phyloP scores from a whole-genome alignment of 108 stramenopile species.

The Asterionellopsis glacialis region DNA sequence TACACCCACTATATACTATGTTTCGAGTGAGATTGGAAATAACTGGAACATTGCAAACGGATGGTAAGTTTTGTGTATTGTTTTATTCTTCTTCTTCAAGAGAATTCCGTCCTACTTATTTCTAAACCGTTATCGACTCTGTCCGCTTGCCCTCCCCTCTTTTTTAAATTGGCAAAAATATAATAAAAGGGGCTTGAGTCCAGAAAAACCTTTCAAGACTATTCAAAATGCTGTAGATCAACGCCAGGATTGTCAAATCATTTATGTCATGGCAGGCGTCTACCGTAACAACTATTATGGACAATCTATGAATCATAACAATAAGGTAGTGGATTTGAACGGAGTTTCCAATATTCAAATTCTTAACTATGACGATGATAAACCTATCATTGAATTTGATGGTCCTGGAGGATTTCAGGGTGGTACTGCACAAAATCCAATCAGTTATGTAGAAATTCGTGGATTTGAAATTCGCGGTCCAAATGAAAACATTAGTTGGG shows the following conservation, averaged over 20 bases:
- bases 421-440: background rate
- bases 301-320: constrained; percentile 8
- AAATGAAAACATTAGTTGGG: constrained; percentile 10
- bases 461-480: constrained; percentile 11
- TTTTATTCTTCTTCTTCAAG: no score
- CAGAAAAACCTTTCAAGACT: constrained; percentile 10
- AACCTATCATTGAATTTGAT: constrained; percentile 5
- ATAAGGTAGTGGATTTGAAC: constrained; percentile 5
- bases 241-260: background rate
- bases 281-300: constrained; percentile 6
- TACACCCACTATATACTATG: no score
- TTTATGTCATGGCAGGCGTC: constrained; percentile 1
- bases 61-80: no score
- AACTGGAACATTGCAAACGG: no score
- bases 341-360: background rate
- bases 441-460: background rate
- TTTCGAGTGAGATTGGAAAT: no score
- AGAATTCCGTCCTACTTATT: no score
- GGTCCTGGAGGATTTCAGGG: constrained; percentile 1
- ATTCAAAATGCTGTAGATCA: constrained; percentile 7
- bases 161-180: background rate
- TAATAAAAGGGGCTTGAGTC: background rate
- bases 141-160: no score
- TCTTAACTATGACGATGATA: background rate
- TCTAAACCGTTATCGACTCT: no score